phyloP scores from a whole-genome alignment of 2,329 filamentous ascomycete genomes.

The Scopulariopsis brevicaulis region DNA sequence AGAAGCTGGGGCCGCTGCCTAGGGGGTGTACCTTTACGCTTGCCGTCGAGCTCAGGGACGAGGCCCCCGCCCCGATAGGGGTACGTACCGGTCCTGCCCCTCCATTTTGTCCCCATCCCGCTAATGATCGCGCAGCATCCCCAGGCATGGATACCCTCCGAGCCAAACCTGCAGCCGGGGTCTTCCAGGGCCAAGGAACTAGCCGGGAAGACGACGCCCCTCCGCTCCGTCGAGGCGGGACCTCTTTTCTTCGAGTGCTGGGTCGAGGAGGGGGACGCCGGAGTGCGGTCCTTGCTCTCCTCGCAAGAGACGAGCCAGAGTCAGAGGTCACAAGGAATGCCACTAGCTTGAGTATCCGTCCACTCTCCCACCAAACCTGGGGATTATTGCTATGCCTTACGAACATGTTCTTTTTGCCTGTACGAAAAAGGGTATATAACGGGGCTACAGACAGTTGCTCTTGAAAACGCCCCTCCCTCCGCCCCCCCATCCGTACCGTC shows the following conservation, averaged over 20 bases:
- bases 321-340: constrained; percentile 8
- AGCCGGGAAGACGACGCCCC: constrained; percentile 15
- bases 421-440: background rate
- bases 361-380: background rate
- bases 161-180: constrained; percentile 31
- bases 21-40: constrained; percentile 62
- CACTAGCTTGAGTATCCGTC: background rate
- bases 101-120: background rate
- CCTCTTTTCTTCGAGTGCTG: constrained; percentile 56
- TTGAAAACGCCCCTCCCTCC: background rate
- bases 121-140: constrained; percentile 33
- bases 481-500: background rate
- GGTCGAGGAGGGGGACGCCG: constrained; percentile 44
- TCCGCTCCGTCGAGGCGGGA: constrained; percentile 43
- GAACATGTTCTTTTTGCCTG: constrained; percentile 13
- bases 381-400: too few relatives aligned
- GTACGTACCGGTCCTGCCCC: constrained; percentile 23
- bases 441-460: background rate
- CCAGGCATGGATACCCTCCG: constrained; percentile 48
- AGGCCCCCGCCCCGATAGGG: constrained; percentile 44
- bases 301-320: constrained; percentile 11
- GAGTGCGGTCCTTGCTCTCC: constrained; percentile 1
- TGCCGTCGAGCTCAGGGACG: constrained; percentile 60
- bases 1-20: constrained; percentile 46
- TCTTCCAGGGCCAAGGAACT: constrained; percentile 7